phyloP scores from a whole-genome alignment of 108 stramenopile genomes.

The Fistulifera solaris region DNA sequence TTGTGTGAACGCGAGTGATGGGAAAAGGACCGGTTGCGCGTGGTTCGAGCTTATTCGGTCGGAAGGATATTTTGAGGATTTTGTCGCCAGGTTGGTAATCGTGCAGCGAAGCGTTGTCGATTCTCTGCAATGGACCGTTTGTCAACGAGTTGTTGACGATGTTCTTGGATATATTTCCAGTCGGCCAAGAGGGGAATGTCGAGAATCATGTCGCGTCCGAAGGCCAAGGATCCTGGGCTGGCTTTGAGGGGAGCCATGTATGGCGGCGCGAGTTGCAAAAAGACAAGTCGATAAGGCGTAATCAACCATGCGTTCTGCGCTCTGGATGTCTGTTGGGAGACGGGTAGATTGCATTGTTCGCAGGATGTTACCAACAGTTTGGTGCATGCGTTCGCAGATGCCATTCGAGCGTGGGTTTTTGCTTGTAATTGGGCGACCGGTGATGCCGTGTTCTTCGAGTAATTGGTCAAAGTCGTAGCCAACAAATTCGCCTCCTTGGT shows the following conservation, averaged over 20 bases:
- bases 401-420: background rate
- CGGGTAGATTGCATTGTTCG: background rate
- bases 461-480: constrained; percentile 24
- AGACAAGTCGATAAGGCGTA: too few relatives aligned
- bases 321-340: background rate
- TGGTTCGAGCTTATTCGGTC: constrained; percentile 1
- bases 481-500: constrained; percentile 38
- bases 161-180: too few relatives aligned
- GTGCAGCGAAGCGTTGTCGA: background rate
- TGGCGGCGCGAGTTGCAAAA: too few relatives aligned
- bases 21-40: constrained; percentile 1
- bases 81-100: constrained; percentile 10
- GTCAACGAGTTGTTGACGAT: too few relatives aligned
- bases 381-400: background rate
- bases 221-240: too few relatives aligned
- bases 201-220: too few relatives aligned
- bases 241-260: too few relatives aligned
- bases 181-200: too few relatives aligned
- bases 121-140: constrained; percentile 9
- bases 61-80: constrained; percentile 1
- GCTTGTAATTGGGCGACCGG: background rate
- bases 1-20: background rate
- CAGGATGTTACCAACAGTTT: background rate
- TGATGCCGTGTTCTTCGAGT: background rate
- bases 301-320: constrained; percentile 12